phyloP scores from a whole-genome alignment of 371 early-diverging fungal genomes.

The Smittium culicis region DNA sequence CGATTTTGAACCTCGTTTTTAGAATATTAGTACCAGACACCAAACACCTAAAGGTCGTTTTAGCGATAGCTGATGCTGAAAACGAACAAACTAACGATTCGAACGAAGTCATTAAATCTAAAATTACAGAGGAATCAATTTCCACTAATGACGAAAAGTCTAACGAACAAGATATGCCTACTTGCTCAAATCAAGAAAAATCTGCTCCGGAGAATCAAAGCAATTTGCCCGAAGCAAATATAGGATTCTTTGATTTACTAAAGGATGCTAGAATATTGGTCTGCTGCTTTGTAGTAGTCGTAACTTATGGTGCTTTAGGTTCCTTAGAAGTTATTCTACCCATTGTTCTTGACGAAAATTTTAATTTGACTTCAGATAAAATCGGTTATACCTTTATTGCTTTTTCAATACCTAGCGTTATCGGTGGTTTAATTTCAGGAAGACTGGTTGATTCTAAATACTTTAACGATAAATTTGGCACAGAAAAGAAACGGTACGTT shows the following conservation, averaged over 20 bases:
- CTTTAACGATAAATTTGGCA: conserved; percentile 4
- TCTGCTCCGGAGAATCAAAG: background rate
- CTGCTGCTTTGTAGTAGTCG: conserved; percentile 23
- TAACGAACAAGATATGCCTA: background rate
- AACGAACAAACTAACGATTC: background rate
- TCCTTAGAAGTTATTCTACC: conserved; percentile 29
- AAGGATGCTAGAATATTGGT: conserved; percentile 25
- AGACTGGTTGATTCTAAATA: conserved; percentile 2
- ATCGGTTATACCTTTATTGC: conserved; percentile 32
- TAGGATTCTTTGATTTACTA: conserved; percentile 24
- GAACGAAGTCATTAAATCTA: too few species aligned
- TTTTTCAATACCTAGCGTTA: conserved; percentile 25
- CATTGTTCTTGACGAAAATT: conserved; percentile 19
- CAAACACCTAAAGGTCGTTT: background rate
- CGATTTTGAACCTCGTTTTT: conserved; percentile 49
- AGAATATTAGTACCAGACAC: conserved; percentile 24
- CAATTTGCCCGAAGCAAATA: conserved; percentile 6
- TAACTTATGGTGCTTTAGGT: conserved; percentile 18
- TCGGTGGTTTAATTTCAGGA: conserved; percentile 20
- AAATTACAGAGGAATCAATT: background rate
- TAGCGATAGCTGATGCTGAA: background rate
- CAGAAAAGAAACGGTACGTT: conserved; percentile 25
- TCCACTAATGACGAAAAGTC: background rate
- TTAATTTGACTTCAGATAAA: conserved; percentile 12
- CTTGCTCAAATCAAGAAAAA: background rate